phyloP scores from a whole-genome alignment of 208 protist genomes.

The Trypanosoma lewisi region DNA sequence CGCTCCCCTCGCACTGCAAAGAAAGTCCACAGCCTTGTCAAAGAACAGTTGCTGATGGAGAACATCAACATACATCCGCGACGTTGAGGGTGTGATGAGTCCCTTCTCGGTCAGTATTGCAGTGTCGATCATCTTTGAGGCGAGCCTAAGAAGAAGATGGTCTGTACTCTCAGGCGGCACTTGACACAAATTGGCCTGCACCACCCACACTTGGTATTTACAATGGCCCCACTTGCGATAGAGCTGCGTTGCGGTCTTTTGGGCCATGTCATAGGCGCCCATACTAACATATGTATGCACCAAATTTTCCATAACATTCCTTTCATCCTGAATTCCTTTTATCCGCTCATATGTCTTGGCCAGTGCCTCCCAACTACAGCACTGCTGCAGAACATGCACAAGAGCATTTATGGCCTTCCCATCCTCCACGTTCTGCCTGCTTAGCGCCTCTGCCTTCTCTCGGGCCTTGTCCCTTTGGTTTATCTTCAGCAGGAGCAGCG shows the following conservation, averaged over 20 bases:
- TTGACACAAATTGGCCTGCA: conserved; percentile 77
- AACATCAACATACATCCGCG: conserved; percentile 76
- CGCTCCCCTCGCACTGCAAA: conserved; percentile 52
- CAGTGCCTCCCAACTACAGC: conserved; percentile 68
- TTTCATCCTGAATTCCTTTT: conserved; percentile 51
- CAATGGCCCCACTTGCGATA: conserved; percentile 58
- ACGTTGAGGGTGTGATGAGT: conserved; percentile 49
- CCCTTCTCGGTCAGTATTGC: conserved; percentile 67
- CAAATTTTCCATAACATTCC: conserved; percentile 60
- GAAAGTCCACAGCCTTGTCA: conserved; percentile 52
- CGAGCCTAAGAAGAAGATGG: conserved; percentile 69
- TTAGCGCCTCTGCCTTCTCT: conserved; percentile 49
- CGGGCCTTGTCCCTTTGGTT: conserved; percentile 35
- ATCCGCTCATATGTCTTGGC: conserved; percentile 62
- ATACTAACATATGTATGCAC: conserved; percentile 79
- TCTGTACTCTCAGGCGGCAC: conserved; percentile 63
- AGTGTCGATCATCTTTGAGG: conserved; percentile 63
- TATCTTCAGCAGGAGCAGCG: conserved; percentile 43
- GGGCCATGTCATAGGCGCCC: conserved; percentile 67
- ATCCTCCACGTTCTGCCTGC: conserved; percentile 44
- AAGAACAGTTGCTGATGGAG: conserved; percentile 67
- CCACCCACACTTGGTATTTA: conserved; percentile 79
- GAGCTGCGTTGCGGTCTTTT: conserved; percentile 58
- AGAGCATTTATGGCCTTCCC: conserved; percentile 60
- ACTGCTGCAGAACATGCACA: conserved; percentile 66